Conservation (phyloP, 805 yeast species). For the Candida ortonii region DNA sequence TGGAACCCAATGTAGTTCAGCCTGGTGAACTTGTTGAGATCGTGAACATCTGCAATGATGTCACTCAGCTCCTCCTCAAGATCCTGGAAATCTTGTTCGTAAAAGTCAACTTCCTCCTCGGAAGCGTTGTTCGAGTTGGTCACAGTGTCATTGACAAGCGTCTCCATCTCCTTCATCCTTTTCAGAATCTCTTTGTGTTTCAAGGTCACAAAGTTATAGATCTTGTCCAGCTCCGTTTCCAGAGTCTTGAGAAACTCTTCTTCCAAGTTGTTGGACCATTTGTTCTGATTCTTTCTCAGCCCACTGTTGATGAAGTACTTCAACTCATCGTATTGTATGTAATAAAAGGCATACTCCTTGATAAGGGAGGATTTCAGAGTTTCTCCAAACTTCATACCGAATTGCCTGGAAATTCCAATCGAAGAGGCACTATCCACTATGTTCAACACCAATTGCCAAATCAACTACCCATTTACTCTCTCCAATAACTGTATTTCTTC, state of each 20-base stretch:
- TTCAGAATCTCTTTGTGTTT: constrained; percentile 83
- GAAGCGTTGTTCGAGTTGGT: constrained; percentile 42
- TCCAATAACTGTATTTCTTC: too few relatives aligned
- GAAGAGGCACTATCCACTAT: too few relatives aligned
- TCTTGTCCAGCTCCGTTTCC: constrained; percentile 88
- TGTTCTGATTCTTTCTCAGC: constrained; percentile 48
- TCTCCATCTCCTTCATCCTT: constrained; percentile 79
- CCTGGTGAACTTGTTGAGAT: constrained; percentile 88
- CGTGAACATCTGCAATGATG: constrained; percentile 95
- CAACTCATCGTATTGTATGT: constrained; percentile 86
- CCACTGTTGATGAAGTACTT: constrained; percentile 76
- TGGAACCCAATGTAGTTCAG: constrained; percentile 96
- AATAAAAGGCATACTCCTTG: constrained; percentile 86
- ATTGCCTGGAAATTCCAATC: too few relatives aligned
- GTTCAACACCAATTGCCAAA: too few relatives aligned
- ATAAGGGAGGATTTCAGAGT: constrained; percentile 85
- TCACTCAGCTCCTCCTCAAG: constrained; percentile 77
- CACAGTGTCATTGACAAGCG: constrained; percentile 58
- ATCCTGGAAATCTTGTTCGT: constrained; percentile 67
- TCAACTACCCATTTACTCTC: too few relatives aligned
- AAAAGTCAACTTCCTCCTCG: constrained; percentile 33
- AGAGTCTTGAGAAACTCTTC: constrained; percentile 72
- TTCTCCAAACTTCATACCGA: constrained; percentile 98
- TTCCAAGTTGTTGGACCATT: constrained; percentile 78
- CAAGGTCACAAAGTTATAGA: constrained; percentile 84